A percentile compares a stretch with the other conserved stretches of the same genome.
phyloP scores from a whole-genome alignment of 2,329 filamentous ascomycete species.

The Xylaria sp. region DNA sequence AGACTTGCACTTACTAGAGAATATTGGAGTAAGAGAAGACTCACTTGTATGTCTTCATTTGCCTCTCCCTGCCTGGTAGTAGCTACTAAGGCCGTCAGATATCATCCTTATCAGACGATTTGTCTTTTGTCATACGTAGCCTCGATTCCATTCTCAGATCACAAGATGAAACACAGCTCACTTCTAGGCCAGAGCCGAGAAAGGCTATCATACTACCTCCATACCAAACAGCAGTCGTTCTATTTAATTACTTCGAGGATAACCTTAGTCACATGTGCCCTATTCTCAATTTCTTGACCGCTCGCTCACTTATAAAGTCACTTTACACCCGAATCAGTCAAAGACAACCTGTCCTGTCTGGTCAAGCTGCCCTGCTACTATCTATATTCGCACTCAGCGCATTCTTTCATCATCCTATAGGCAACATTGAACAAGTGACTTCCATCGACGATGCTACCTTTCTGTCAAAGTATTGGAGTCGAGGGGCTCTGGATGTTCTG shows the following conservation, averaged over 20 bases:
- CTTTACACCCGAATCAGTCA: constrained; percentile 32
- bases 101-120: constrained; percentile 26
- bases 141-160: constrained; percentile 22
- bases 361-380: constrained; percentile 37
- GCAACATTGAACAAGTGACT: constrained; percentile 27
- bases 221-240: constrained; percentile 29
- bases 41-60: constrained; percentile 13
- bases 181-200: not conserved
- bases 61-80: not conserved
- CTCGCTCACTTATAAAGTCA: constrained; percentile 32
- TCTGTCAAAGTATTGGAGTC: constrained; percentile 21
- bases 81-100: constrained; percentile 20
- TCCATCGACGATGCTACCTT: constrained; percentile 28
- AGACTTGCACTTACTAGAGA: constrained; percentile 24
- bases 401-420: constrained; percentile 33
- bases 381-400: constrained; percentile 36
- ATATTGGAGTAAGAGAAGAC: constrained; percentile 27
- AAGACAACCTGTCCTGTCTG: constrained; percentile 26
- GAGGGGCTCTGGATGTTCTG: constrained; percentile 26
- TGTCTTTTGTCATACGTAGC: constrained; percentile 26
- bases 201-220: constrained; percentile 24
- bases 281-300: constrained; percentile 34
- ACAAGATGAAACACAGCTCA: not conserved
- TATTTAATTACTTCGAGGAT: constrained; percentile 33
- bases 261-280: constrained; percentile 32